Evolutionary conservation across 2,329 filamentous ascomycete genomes (phyloP), one percentile per base, ranked within the genome.

Genomic region (Pseudogymnoascus pannorum): DNA sequence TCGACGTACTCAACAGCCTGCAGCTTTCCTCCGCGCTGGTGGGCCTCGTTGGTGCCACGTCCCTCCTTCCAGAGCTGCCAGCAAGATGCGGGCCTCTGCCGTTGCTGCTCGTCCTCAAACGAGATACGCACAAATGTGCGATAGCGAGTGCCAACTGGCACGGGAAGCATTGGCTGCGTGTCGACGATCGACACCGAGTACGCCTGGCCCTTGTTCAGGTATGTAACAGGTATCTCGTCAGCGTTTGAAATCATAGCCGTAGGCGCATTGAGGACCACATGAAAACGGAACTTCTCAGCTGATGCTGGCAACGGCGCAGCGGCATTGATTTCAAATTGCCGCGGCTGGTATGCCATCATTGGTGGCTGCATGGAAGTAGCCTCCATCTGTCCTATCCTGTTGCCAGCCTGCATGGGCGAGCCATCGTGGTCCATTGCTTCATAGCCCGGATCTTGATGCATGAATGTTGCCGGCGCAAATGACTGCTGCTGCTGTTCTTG

Each of bases 41-140:
- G 93, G 2, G 93, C 92, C 78, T 99, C 94, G 66, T 92, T 96
- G 1, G 88, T 91, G n/a, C 94, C 94, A 61, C 94, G 85, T 0
- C 93, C 93, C 75, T 97, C 94, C 72, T 97, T 97, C 94, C 91
- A 96, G 42, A 94, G 77, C 75, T 89, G 90, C 92, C 92, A 96
- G 72, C 91, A 95, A 11, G 87, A 81, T 16, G 85, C 85, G 1
- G 92, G 92, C 67, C 90, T 90, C 69, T 87, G 85, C 64, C 93
- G 83, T 73, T 97, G 94, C 72, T 96, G 88, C 64, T 97, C 92
- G 65, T 99, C 94, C 72, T 99, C 93, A 69, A 97, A 99, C 0
- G 93, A 97, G 54, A 99, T 87, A n/a, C 94, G 88, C 54, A 99
- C 84, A 72, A 88, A 96, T 0, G 93, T 97, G 60, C 94, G 85